These are phyloP conservation scores for Lichtheimia corymbifera DNA, from an alignment of 371 early-diverging fungal genomes.

Conservation along the genomic window DNA sequence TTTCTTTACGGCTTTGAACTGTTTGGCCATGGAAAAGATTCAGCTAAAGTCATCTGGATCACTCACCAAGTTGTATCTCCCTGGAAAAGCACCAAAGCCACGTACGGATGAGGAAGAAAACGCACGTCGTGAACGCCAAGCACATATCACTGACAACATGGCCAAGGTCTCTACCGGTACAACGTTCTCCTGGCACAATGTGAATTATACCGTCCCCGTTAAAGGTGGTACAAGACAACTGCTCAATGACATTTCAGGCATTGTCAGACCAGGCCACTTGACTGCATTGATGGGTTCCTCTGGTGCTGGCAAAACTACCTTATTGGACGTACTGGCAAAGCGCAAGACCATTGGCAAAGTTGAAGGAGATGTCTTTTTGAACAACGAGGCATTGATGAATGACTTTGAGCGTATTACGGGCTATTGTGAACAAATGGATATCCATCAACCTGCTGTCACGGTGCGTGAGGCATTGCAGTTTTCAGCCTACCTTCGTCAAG, in stretches of 20 bases:
- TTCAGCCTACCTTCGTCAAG: slow-evolving; percentile 72
- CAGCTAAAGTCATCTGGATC: slow-evolving; percentile 42
- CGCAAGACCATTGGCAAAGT: slow-evolving; percentile 76
- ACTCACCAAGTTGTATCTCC: slow-evolving; percentile 48
- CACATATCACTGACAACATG: slow-evolving; percentile 24
- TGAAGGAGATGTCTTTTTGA: slow-evolving; percentile 65
- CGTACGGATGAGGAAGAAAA: slow-evolving; percentile 24
- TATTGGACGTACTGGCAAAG: slow-evolving; percentile 76
- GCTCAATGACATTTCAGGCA: slow-evolving; percentile 48
- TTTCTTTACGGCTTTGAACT: slow-evolving; percentile 36
- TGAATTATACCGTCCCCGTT: slow-evolving; percentile 53
- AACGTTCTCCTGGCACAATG: slow-evolving; percentile 52
- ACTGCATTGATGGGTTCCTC: slow-evolving; percentile 83
- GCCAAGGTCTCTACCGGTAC: slow-evolving; percentile 36
- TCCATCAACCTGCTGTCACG: slow-evolving; percentile 60
- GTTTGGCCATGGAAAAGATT: slow-evolving; percentile 40
- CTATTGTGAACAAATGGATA: slow-evolving; percentile 84
- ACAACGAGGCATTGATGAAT: slow-evolving; percentile 38
- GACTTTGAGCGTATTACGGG: slow-evolving; percentile 77
- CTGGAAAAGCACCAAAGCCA: slow-evolving; percentile 25
- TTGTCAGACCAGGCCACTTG: slow-evolving; percentile 67
- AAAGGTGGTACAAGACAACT: slow-evolving; percentile 49
- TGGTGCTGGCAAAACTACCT: slow-evolving; percentile 87
- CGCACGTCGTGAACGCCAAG: slow-evolving; percentile 25
- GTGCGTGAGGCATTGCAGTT: slow-evolving; percentile 70